Conservation (phyloP, 257 asterid genomes). For the Solanum pinnatisectum region DNA sequence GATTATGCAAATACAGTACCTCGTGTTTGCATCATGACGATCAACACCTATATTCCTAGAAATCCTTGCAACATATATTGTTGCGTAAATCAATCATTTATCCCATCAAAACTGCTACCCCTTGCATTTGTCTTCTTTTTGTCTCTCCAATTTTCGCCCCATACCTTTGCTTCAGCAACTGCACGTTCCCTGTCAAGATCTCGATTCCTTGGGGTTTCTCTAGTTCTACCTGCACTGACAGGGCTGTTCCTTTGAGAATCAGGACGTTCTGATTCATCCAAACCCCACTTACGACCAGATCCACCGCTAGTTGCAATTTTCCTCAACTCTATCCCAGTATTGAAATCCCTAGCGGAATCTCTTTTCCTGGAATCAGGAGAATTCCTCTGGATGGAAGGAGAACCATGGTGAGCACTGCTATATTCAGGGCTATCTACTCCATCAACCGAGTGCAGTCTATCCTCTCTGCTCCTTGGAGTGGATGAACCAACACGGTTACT, state of each 20-base stretch:
- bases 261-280: conserved; percentile 46
- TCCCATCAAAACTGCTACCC: conserved; percentile 59
- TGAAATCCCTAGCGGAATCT: conserved; percentile 28
- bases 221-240: conserved; percentile 44
- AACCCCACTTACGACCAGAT: conserved; percentile 60
- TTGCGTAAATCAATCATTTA: conserved; percentile 22
- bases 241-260: conserved; percentile 63
- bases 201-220: conserved; percentile 54
- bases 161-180: conserved; percentile 87
- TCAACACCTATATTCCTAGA: not conserved
- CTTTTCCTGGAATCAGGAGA: conserved; percentile 66
- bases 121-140: conserved; percentile 26
- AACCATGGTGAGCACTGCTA: conserved; percentile 31
- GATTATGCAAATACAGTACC: not conserved
- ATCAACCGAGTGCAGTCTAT: conserved; percentile 40
- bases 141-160: conserved; percentile 91
- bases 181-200: conserved; percentile 77
- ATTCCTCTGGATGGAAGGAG: conserved; percentile 60
- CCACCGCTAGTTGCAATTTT: conserved; percentile 53
- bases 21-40: not conserved
- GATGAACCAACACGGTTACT: conserved; percentile 42
- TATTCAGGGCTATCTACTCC: conserved; percentile 35
- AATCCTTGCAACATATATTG: not conserved
- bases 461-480: conserved; percentile 62
- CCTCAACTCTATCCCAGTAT: conserved; percentile 39